Conservation (phyloP, 129 eudicot species). For the Arctium minus region DNA sequence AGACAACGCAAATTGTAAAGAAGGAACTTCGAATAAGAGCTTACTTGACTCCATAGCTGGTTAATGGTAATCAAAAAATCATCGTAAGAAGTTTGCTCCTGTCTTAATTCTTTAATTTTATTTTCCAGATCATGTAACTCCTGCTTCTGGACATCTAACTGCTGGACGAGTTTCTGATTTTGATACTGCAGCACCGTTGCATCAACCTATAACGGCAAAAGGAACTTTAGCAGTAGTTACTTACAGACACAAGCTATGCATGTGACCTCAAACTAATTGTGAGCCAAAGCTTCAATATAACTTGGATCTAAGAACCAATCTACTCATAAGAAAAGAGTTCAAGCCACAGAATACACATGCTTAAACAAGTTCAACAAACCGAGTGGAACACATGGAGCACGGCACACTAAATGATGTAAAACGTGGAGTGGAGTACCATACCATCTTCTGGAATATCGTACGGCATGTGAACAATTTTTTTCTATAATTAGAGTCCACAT, state of each 20-base stretch:
- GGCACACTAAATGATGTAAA: not conserved
- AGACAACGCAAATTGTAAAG: conserved; percentile 10
- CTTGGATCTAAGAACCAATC: not conserved
- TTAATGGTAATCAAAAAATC: conserved; percentile 56
- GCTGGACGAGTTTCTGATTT: conserved; percentile 94
- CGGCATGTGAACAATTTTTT: not conserved
- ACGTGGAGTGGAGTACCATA: not conserved
- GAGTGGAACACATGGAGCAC: not conserved
- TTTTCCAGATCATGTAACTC: conserved; percentile 82
- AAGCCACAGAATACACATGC: not conserved
- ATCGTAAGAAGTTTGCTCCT: conserved; percentile 78
- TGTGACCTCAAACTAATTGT: not conserved
- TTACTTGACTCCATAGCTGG: conserved; percentile 86
- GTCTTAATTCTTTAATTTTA: conserved; percentile 65
- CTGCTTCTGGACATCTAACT: conserved; percentile 82
- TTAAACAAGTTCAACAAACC: no score
- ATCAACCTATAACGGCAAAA: conserved; percentile 63
- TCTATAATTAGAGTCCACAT: not conserved
- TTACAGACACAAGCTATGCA: not conserved
- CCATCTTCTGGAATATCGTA: not conserved
- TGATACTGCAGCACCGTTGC: conserved; percentile 90
- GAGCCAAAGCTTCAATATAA: not conserved
- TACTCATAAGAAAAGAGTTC: not conserved
- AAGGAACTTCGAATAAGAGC: not conserved
- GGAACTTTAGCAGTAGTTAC: not conserved